Evolutionary conservation across 805 yeast species (phyloP).

Genomic region (Vanderwaltozyma tropicalis): DNA sequence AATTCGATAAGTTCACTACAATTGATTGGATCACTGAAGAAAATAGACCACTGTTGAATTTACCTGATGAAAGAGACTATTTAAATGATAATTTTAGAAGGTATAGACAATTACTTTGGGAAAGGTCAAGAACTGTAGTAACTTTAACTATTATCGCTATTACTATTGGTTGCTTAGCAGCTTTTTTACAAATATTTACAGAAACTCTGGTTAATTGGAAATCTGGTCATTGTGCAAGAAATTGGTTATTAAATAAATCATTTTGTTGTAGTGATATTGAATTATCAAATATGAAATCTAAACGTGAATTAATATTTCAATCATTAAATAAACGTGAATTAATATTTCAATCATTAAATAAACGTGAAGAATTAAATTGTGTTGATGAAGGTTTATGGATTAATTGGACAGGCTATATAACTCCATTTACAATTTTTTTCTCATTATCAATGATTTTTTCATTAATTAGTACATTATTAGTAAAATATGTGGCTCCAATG

Average conservation of each 20-base stretch:
- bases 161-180: constrained; percentile 75
- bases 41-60: constrained; percentile 34
- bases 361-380: constrained; percentile 38
- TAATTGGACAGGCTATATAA: constrained; percentile 41
- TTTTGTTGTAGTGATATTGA: constrained; percentile 70
- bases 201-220: constrained; percentile 77
- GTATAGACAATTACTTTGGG: constrained; percentile 15
- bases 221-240: constrained; percentile 63
- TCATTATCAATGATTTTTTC: constrained; percentile 53
- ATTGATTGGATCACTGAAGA: constrained; percentile 61
- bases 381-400: constrained; percentile 45
- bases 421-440: constrained; percentile 50
- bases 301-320: constrained; percentile 1
- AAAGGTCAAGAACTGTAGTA: constrained; percentile 42
- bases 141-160: constrained; percentile 69
- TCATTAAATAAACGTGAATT: not conserved
- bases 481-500: constrained; percentile 63
- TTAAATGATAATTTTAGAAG: constrained; percentile 6
- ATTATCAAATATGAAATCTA: constrained; percentile 12
- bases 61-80: constrained; percentile 4
- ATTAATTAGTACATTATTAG: constrained; percentile 53
- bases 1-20: constrained; percentile 53
- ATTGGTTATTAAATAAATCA: constrained; percentile 57
- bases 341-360: not conserved
- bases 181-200: constrained; percentile 66